phyloP scores from a whole-genome alignment of 345 rosid genomes.

The Aquilaria sinensis region DNA sequence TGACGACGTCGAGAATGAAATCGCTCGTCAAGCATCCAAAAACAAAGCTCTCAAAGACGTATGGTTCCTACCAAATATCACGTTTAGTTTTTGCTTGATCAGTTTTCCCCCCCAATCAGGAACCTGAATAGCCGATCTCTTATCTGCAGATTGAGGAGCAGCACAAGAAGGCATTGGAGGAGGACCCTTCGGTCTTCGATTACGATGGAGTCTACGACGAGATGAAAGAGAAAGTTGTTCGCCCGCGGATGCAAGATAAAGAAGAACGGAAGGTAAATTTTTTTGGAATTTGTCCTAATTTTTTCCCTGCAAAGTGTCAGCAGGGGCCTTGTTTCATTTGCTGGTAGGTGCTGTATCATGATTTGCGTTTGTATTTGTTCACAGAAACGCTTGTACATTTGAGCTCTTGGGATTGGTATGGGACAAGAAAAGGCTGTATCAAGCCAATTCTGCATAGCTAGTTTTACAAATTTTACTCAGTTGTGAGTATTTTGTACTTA shows the following conservation, averaged over 20 bases:
- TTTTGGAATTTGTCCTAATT: background rate
- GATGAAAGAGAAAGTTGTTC: conserved; percentile 57
- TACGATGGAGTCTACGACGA: conserved; percentile 83
- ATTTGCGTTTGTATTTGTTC: too few relatives aligned
- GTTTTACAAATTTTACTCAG: too few relatives aligned
- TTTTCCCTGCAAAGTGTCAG: background rate
- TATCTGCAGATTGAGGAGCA: conserved; percentile 69
- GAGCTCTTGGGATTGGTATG: too few relatives aligned
- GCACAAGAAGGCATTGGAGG: conserved; percentile 78
- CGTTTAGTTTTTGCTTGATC: background rate
- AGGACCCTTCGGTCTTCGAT: conserved; percentile 74
- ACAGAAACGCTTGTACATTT: too few relatives aligned
- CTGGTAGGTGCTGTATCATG: too few relatives aligned
- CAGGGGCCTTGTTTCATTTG: background rate
- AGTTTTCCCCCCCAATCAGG: background rate
- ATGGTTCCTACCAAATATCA: background rate
- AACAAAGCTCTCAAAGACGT: conserved; percentile 74
- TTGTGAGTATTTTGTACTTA: too few relatives aligned
- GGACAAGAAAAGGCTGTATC: too few relatives aligned
- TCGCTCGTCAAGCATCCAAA: conserved; percentile 68
- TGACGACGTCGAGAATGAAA: conserved; percentile 68
- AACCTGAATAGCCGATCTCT: too few relatives aligned
- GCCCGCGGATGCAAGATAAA: conserved; percentile 48
- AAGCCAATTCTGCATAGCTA: too few relatives aligned
- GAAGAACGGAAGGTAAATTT: conserved; percentile 59